Base-by-base conservation (phyloP, 140 eudicot species). In the Bidens hawaiensis region DNA sequence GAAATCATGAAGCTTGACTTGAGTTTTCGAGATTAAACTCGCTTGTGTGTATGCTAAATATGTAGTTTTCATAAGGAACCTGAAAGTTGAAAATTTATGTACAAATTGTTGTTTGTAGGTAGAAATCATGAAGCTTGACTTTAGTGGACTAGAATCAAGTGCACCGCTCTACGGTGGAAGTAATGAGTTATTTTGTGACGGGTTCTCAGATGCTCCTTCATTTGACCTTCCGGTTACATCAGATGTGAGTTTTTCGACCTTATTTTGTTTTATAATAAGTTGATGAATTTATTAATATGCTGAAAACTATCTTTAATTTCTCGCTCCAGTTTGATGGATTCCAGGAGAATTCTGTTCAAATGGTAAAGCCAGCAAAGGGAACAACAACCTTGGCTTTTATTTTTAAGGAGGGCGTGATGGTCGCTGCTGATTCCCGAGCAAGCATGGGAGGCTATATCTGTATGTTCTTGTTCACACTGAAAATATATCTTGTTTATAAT, bases 391-490 rank as follows among this genome's bases (percentile, higher is more conserved):
- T 93, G 72, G 99, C 99, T 55, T 93, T 93, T 51, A 93, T 88
- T 23, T 88, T 93, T 61, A 84, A 91, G 75, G 91, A 78, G 4
- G 98, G 98, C 48, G 98, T 91, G 30, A 87, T 87, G 79, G 96
- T 91, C 19, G 98, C 95, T 25, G 98, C 96, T 49, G 98, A 91
- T 75, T 87, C 95, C 5, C 87, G 96, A 64, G 98, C 98, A 36
- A 91, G 98, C 96, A 87, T 90, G 97, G 97, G 98, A 76, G 98
- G 98, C 69, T 87, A 91, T 68, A 87, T 91, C 48, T 91, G 96
- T 91, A 75, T 23, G 85, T 34, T 21, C 4, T 60, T 1, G n/a
- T 31, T 62, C 8, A 36, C 23, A 21, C 28, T 17, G n/a, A 8
- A 33, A 8, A 14, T 2, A 43, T 55, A 9, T 14, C 2, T 12